Base-by-base conservation (phyloP, 2,329 filamentous ascomycete species). In the Claviceps citrina region DNA sequence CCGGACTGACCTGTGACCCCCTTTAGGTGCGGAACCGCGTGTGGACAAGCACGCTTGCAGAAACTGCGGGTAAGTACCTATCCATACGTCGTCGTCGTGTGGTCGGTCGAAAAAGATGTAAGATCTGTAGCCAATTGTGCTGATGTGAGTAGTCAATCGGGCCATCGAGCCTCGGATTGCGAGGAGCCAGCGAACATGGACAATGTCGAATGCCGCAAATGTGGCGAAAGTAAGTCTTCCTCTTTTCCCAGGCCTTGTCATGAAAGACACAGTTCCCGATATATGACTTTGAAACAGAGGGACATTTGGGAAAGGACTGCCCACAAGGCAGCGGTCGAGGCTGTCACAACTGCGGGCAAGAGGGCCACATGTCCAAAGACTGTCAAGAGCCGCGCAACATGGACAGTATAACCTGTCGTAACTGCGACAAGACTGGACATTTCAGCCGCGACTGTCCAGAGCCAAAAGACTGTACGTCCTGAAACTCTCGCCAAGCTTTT, bases 141-240 rank as follows among this genome's bases (percentile, higher is more conserved):
- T 40, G 19, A 40, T 43, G 40, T 49, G 31, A 36, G 33, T 30
- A 66, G 67, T 7, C 57, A 74, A 57, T 58, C 59, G 18, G 71
- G 70, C 13, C 71, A 76, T 51, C 65, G 58, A 43, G 59, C 56
- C 18, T 51, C 61, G 5, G 70, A 75, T 0, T 76, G 70, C 46
- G 55, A 69, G 22, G 71, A 78, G 50, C 73, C 74, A 27, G 72
- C 78, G n/a, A 69, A 71, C 46, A 68, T 74, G 22, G 71, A 67
- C 22, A 68, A 69, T 39, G 68, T 81, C 1, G 75, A 81, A 53
- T 83, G 78, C 54, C 73, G 71, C 49, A 78, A 74, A 55, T 81
- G 77, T 51, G 64, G 66, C 31, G 64, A 76, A 58, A 72, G 73
- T 77, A 59, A 55, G 67, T 58, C 3, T 4, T 24, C 22, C n/a